Evolutionary conservation across 768 basidiomycete species (phyloP).

Genomic region (Pleurotus tuber-regium): DNA sequence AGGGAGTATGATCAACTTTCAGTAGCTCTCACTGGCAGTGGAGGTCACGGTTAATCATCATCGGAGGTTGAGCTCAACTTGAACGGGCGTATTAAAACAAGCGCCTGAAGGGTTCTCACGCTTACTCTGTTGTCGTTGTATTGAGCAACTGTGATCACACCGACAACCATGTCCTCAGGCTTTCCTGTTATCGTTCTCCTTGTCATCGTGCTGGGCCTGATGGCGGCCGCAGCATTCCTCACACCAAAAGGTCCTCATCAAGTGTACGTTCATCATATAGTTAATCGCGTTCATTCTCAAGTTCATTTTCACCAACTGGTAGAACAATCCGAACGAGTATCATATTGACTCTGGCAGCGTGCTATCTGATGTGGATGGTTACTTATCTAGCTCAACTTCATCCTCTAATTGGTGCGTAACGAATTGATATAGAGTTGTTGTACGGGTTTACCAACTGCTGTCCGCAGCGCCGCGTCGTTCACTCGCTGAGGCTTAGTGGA

Average conservation of each 20-base stretch:
- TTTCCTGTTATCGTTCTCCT: slow-evolving; percentile 70
- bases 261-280: slow-evolving; percentile 46
- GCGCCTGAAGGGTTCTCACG: no score
- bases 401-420: slow-evolving; percentile 74
- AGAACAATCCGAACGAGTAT: slow-evolving; percentile 83
- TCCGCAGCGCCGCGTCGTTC: slow-evolving; percentile 9
- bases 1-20: no score
- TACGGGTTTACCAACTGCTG: not conserved
- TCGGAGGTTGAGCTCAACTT: no score
- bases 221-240: slow-evolving; percentile 61
- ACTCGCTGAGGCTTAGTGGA: not conserved
- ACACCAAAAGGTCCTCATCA: slow-evolving; percentile 88
- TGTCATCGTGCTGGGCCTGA: slow-evolving; percentile 61
- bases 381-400: slow-evolving; percentile 96
- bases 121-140: no score
- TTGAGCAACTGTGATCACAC: no score
- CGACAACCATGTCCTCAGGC: slow-evolving; percentile 35
- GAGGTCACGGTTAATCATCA: no score
- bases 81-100: no score
- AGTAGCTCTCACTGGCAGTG: no score
- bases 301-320: slow-evolving; percentile 11
- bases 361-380: slow-evolving; percentile 96
- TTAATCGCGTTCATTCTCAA: no score
- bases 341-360: slow-evolving; percentile 74
- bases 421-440: no score